Conservation (phyloP, 352 stramenopile genomes). For the Phytophthora colocasiae region DNA sequence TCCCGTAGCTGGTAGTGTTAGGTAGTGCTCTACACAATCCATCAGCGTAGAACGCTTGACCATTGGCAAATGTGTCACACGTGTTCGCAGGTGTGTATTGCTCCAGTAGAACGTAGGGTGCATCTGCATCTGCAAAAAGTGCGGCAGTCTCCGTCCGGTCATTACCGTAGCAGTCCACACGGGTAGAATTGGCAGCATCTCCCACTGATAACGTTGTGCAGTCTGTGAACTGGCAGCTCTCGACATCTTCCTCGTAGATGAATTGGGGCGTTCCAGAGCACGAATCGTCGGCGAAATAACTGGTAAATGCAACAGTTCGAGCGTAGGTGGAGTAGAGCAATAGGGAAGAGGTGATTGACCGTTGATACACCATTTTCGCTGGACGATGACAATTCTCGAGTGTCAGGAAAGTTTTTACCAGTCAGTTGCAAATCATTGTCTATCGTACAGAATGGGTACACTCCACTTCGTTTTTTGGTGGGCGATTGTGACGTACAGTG, state of each 20-base stretch:
- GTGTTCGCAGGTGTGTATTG: constrained; percentile 25
- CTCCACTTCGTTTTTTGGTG: constrained; percentile 18
- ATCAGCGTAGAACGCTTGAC: constrained; percentile 27
- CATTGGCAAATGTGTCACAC: constrained; percentile 22
- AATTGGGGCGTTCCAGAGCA: constrained; percentile 24
- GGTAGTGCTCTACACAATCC: constrained; percentile 23
- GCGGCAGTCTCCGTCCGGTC: constrained; percentile 17
- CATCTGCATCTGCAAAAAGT: constrained; percentile 24
- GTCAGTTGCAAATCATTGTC: constrained; percentile 6
- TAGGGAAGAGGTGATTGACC: not conserved
- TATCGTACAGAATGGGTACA: constrained; percentile 14
- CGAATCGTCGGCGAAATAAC: constrained; percentile 20
- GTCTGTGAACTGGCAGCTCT: constrained; percentile 22
- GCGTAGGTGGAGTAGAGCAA: not conserved
- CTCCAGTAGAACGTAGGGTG: constrained; percentile 26
- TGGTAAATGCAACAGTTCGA: constrained; percentile 27
- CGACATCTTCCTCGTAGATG: constrained; percentile 30
- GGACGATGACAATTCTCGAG: constrained; percentile 1
- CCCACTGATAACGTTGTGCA: constrained; percentile 10
- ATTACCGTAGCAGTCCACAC: constrained; percentile 26
- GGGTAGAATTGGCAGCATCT: constrained; percentile 13
- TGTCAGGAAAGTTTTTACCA: not conserved
- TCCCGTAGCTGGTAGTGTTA: constrained; percentile 17
- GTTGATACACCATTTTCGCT: no score
- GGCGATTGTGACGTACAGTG: constrained; percentile 1